Evolutionary conservation across 1,284 basidiomycete species (phyloP), one percentile per base, ranked within the genome.

Genomic region (Ceratobasidium sp.): DNA sequence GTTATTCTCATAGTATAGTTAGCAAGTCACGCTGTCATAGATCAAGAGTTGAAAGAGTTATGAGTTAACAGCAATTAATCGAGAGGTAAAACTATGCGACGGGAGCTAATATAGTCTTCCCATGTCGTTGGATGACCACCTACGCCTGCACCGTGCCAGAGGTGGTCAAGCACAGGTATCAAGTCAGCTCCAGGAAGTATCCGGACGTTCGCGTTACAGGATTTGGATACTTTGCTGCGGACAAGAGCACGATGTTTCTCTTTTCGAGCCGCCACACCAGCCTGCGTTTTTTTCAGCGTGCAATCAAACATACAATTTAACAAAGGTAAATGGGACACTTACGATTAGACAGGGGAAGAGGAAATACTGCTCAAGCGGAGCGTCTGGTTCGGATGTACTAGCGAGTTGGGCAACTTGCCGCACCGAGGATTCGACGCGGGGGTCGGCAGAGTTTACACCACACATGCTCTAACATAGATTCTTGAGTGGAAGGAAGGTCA

Each of bases 201-300:
- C 31, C 46, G 43, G 14, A 72, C 24, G 11, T 43, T 58, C 19
- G 34, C 27, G 29, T 43, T 13, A 5, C 29, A 9, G 46, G 62
- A 64, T 43, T 19, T 49, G 6, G 48, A 46, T 27, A 72, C 37
- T 34, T 61, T 51, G 9, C n/a, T 31, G 22, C 58, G 46, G 5
- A 72, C 13, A 53, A 62, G n/a, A 5, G 56, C 58, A 27, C 69
- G 69, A 13, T 62, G 69, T 37, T 62, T 72, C 51, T 72, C 69
- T 24, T 51, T 43, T 34, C 31, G 69, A 46, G 54, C 69, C 43
- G 34, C 69, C 16, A 24, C 69, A 8, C 69, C 69, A 22, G 69
- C 69, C 69, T 72, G 27, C 14, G 13, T 62, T 24, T 34, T 22
- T 3, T 16, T 9, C 11, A 9, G 27, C 19, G 41, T 19, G 31